phyloP scores from a whole-genome alignment of 768 basidiomycete genomes.

The Boletus tylopilopsis region DNA sequence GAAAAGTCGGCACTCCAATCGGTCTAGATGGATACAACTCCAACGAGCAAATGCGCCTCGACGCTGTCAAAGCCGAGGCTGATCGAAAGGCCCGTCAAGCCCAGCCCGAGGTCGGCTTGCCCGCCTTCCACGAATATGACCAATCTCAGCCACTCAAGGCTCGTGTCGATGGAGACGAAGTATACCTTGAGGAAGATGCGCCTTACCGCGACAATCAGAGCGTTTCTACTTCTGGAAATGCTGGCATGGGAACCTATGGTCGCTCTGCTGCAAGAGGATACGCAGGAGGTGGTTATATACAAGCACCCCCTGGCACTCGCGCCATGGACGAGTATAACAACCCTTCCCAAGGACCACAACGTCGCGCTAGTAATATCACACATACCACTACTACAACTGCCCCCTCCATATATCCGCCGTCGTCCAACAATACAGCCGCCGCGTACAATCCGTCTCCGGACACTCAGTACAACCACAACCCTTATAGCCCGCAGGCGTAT shows the following conservation, averaged over 20 bases:
- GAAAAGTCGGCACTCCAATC: conserved; percentile 29
- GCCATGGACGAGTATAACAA: conserved; percentile 76
- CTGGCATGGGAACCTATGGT: conserved; percentile 29
- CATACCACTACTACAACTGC: conserved; percentile 40
- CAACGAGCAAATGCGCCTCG: conserved; percentile 66
- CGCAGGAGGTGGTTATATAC: conserved; percentile 59
- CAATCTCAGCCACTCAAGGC: conserved; percentile 59
- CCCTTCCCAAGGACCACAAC: conserved; percentile 37
- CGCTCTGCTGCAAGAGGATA: conserved; percentile 33
- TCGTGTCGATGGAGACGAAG: conserved; percentile 52
- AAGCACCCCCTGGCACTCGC: conserved; percentile 58
- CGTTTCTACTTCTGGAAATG: conserved; percentile 19
- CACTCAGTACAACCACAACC: conserved; percentile 25
- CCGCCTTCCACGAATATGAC: conserved; percentile 69
- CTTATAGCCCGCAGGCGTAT: conserved; percentile 36
- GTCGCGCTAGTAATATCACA: conserved; percentile 37
- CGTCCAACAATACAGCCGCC: conserved; percentile 23
- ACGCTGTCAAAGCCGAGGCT: conserved; percentile 82
- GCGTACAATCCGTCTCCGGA: conserved; percentile 20
- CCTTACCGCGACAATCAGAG: conserved; percentile 32
- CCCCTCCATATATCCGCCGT: conserved; percentile 35
- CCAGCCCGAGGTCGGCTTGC: conserved; percentile 61
- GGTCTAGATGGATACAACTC: conserved; percentile 36
- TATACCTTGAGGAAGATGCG: conserved; percentile 50
- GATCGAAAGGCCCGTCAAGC: conserved; percentile 73